Evolutionary conservation across 2,329 filamentous ascomycete species (phyloP).

Genomic region (Aspergillus pseudoviridinutans): DNA sequence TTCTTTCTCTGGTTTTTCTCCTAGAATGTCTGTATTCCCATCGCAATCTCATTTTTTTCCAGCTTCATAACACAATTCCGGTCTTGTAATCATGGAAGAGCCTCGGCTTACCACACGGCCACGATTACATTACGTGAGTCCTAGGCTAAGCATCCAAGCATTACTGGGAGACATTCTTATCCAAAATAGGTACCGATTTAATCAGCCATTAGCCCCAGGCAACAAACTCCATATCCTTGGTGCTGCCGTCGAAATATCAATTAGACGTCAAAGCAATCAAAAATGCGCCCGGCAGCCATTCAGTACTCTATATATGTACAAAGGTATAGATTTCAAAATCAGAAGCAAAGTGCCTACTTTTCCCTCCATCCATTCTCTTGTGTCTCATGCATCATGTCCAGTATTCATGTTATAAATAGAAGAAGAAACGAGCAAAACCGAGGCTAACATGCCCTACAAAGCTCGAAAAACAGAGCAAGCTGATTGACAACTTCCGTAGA

Average conservation of each 20-base stretch:
- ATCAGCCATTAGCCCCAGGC: not conserved
- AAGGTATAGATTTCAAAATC: not conserved
- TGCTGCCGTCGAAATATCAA: constrained; percentile 11
- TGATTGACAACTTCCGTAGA: constrained; percentile 8
- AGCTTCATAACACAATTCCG: not conserved
- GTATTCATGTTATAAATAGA: constrained; percentile 2
- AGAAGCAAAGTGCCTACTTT: constrained; percentile 4
- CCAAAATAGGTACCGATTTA: not conserved
- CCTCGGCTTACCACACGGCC: not conserved
- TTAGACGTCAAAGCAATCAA: not conserved
- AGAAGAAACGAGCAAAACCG: not conserved
- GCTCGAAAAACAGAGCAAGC: constrained; percentile 5
- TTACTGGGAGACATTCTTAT: not conserved
- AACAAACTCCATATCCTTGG: not conserved
- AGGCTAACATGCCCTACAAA: not conserved
- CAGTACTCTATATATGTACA: constrained; percentile 8
- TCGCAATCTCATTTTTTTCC: not conserved
- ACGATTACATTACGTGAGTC: not conserved
- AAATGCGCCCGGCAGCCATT: not conserved
- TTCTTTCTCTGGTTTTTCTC: not conserved
- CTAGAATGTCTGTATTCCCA: constrained; percentile 13
- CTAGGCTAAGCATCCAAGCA: not conserved
- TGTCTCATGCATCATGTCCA: constrained; percentile 12
- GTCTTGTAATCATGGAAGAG: not conserved
- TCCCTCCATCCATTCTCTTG: constrained; percentile 4